Conservation (phyloP, 2,329 filamentous ascomycete genomes). For the Gyromitra esculenta region DNA sequence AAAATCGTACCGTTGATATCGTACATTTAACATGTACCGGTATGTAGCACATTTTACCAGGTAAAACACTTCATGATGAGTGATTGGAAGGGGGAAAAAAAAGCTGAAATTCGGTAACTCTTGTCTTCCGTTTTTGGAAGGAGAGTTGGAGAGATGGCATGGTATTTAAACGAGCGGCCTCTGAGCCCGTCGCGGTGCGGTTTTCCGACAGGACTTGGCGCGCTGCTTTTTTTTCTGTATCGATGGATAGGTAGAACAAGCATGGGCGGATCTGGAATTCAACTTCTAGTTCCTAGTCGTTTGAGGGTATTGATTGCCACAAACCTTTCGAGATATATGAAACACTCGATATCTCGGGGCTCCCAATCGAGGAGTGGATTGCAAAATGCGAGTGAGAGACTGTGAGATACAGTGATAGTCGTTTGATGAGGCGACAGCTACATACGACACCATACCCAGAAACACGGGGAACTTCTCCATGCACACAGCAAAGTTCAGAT, state of each 20-base stretch:
- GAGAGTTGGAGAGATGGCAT: not conserved
- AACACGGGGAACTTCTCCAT: no score
- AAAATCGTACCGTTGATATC: slow-evolving; percentile 19
- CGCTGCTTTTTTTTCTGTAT: not conserved
- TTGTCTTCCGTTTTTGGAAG: not conserved
- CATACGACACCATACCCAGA: no score
- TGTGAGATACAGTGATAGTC: not conserved
- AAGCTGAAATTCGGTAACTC: slow-evolving; percentile 29
- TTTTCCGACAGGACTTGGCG: slow-evolving; percentile 30
- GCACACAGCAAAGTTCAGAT: no score
- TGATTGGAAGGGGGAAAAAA: not conserved
- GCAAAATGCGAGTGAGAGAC: not conserved
- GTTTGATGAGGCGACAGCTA: no score
- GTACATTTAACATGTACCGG: not conserved
- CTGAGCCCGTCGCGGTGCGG: slow-evolving; percentile 5
- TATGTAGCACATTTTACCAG: slow-evolving; percentile 29
- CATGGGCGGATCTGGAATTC: slow-evolving; percentile 12
- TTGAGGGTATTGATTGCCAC: not conserved
- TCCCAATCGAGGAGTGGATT: not conserved
- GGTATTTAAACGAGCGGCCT: slow-evolving; percentile 27
- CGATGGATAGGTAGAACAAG: not conserved
- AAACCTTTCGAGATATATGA: not conserved
- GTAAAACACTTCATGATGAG: slow-evolving; percentile 26
- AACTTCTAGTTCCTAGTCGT: not conserved
- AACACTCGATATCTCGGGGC: not conserved